Conservation (phyloP, 768 basidiomycete species). For the Omphalotus guepiniiformis region DNA sequence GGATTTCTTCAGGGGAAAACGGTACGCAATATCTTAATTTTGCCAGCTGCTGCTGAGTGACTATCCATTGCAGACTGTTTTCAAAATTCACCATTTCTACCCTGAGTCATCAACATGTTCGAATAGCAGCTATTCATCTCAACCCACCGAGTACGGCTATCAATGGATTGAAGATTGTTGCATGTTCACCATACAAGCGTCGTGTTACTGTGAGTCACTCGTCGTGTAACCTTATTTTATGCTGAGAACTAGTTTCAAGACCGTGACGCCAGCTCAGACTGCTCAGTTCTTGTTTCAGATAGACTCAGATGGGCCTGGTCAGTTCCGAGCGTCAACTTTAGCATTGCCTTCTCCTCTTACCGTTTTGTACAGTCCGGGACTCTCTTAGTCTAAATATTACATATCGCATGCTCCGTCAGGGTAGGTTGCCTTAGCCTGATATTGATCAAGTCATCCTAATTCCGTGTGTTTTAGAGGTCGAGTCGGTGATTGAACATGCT, state of each 20-base stretch:
- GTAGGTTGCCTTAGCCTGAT: constrained; percentile 32
- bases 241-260: constrained; percentile 38
- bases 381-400: constrained; percentile 59
- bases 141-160: constrained; percentile 38
- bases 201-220: constrained; percentile 43
- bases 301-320: constrained; percentile 66
- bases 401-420: constrained; percentile 82
- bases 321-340: no score
- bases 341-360: no score
- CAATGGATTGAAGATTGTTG: constrained; percentile 48
- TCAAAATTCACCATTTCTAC: constrained; percentile 90
- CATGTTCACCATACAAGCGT: constrained; percentile 42
- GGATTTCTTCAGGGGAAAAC: constrained; percentile 88
- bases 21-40: constrained; percentile 39
- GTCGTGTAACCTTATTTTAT: background rate
- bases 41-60: background rate
- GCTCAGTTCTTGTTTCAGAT: constrained; percentile 80
- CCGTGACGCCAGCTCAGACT: constrained; percentile 69
- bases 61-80: constrained; percentile 55
- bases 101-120: constrained; percentile 73
- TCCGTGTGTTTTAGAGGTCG: constrained; percentile 50
- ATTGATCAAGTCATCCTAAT: constrained; percentile 2
- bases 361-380: constrained; percentile 57
- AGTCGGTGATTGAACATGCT: constrained; percentile 49
- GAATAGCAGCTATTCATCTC: constrained; percentile 60